Base-by-base conservation (phyloP, 129 eudicot genomes). In the Lactuca saligna region DNA sequence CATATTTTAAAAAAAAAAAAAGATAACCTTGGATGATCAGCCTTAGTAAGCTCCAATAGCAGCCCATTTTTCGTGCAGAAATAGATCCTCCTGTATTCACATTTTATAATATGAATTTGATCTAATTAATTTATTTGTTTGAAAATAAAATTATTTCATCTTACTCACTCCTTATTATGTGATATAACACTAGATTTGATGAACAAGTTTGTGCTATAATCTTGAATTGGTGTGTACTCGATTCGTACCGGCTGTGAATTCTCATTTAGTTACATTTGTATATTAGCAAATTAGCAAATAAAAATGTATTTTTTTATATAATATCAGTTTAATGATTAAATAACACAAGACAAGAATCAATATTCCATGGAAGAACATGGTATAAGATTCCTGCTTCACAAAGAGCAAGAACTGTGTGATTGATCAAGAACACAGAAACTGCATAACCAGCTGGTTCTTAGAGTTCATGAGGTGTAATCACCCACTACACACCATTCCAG, bases 401-500 rank as follows among this genome's bases (percentile, higher is more conserved):
- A 14, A 92, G 83, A 63, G 98, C 96, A 81, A 92, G 84, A 79
- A 92, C 80, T 46, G 86, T 84, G 38, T 82, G 98, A 75, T 88
- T 92, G 68, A 92, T 87, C 53, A 84, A 63, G 57, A 88, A 92
- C 25, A 89, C 82, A 54, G 91, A 83, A 46, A 75, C 79, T 25
- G 96, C 98, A 80, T 46, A 78, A 5, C 90, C 96, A 41, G 89
- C 94, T 14, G 75, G 66, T 46, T 80, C 17, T 2, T 89, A 96
- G 64, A 92, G 69, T 63, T 84, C 95, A 86, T 88, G 98, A 34
- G 98, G 98, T 35, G 95, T 96, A 74, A 88, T 76, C 78, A 92
- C 96, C 98, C 98, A 92, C 51, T 84, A 90, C 76, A 92, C 48
- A 8, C 98, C 98, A 81, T 92, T 92, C 98, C 98, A 92, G 70